Evolutionary conservation across 768 basidiomycete genomes (phyloP), one percentile per base, ranked within the genome.

Genomic region (Strobilomyces dryophilus): DNA sequence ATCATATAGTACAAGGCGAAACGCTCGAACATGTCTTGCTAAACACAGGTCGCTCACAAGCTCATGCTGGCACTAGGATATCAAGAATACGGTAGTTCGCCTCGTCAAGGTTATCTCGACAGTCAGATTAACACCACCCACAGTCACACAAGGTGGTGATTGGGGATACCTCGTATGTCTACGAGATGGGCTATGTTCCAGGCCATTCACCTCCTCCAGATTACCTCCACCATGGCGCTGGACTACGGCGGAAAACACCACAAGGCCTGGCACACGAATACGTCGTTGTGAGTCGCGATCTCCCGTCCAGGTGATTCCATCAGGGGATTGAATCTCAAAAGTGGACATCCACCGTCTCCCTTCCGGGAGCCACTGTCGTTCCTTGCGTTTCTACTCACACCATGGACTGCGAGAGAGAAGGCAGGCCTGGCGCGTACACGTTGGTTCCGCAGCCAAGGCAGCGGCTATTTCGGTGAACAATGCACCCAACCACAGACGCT

Each of bases 191-290:
- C 37, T 45, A 4, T 31, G 8, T 14, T 15, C 18, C 31, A 20
- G 2, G 6, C 20, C n/a, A 20, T 14, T 55, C 34, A 54, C 14
- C 29, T 15, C 17, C 26, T 27, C 40, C 48, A 76, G 76, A 65
- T 78, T 9, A 71, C 72, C 3, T 58, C 2, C 58, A 54, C 27
- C 4, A 68, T 74, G 45, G 75, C 71, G 1, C 24, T 26, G 14
- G 24, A 61, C 8, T 78, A 75, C 26, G 76, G 76, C 8, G 63
- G 60, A 27, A 76, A 72, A 40, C 66, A 79, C 45, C 63, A 61
- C 60, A 82, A 79, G 60, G 80, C 78, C 0, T 79, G 75, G 72
- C 80, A 82, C 57, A 76, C 78, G 1, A 82, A 80, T 12, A 39
- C 18, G 18, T n/a, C n/a, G 8, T 20, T 39, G 39, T 39, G 18